Percentiles rank a stretch among this genome's conserved stretches.
phyloP scores from a whole-genome alignment of 2,329 filamentous ascomycete genomes.

The Talaromyces sp. region DNA sequence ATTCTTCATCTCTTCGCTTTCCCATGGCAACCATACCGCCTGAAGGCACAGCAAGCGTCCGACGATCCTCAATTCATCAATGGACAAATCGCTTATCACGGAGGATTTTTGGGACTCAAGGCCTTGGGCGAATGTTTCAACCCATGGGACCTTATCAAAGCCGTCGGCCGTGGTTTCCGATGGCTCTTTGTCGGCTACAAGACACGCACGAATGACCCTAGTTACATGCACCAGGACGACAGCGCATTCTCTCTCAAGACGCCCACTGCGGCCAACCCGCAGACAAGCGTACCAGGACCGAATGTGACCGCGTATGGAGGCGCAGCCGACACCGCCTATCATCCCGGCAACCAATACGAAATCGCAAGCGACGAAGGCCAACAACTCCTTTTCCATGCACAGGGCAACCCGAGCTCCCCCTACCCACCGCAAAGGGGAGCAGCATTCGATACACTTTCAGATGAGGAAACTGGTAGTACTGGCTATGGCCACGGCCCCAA shows the following conservation, averaged over 20 bases:
- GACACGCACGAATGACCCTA: conserved; percentile 39
- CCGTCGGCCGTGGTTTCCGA: conserved; percentile 69
- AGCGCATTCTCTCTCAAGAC: conserved; percentile 29
- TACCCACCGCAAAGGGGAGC: conserved; percentile 16
- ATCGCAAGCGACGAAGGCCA: conserved; percentile 35
- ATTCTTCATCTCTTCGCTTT: conserved; percentile 80
- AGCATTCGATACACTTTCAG: not conserved
- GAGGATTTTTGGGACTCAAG: conserved; percentile 61
- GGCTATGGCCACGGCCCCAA: conserved; percentile 9
- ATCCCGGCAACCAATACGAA: conserved; percentile 25
- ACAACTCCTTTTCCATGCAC: conserved; percentile 38
- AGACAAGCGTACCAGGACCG: conserved; percentile 17
- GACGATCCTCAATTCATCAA: conserved; percentile 42
- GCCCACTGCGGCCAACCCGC: conserved; percentile 16
- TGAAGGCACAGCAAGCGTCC: conserved; percentile 47
- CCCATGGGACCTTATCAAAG: conserved; percentile 78
- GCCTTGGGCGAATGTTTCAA: conserved; percentile 72
- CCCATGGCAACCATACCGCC: conserved; percentile 66
- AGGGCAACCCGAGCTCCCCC: conserved; percentile 31
- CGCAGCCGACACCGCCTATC: conserved; percentile 24
- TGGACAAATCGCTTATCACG: conserved; percentile 55
- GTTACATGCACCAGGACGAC: conserved; percentile 33
- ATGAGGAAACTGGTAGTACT: not conserved
- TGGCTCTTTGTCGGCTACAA: conserved; percentile 77
- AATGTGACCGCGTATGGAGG: conserved; percentile 25